phyloP scores from a whole-genome alignment of 2,329 filamentous ascomycete genomes.

The Ophiocordyceps camponoti-floridani region DNA sequence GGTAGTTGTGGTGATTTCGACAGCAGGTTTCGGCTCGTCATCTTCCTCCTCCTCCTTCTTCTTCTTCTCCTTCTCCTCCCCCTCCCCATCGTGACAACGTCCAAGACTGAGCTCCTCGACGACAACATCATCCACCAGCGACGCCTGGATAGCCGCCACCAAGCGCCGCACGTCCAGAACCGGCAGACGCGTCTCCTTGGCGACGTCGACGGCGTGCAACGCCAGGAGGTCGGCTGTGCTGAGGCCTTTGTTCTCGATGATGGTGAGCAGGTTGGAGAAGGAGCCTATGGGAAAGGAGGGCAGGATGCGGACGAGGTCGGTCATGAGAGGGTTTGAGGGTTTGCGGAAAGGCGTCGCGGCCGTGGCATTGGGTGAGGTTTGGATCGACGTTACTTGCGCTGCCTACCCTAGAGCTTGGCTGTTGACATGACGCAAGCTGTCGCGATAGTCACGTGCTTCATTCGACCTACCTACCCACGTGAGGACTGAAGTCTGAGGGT shows the following conservation, averaged over 20 bases:
- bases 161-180: constrained; percentile 64
- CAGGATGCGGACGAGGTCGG: constrained; percentile 68
- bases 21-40: background rate
- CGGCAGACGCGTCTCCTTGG: constrained; percentile 69
- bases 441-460: no score
- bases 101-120: constrained; percentile 4
- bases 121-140: constrained; percentile 44
- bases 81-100: background rate
- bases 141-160: constrained; percentile 44
- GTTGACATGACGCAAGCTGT: no score
- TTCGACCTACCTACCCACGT: no score
- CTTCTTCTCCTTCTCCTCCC: background rate
- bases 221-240: constrained; percentile 73
- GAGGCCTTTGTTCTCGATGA: constrained; percentile 61
- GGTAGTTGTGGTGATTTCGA: no score
- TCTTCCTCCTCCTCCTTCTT: background rate
- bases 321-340: no score
- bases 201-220: constrained; percentile 65
- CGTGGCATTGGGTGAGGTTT: background rate
- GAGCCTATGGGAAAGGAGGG: constrained; percentile 57
- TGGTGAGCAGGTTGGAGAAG: constrained; percentile 59
- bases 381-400: background rate
- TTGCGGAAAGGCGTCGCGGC: no score
- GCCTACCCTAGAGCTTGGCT: no score
- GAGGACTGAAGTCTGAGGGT: no score